phyloP scores from a whole-genome alignment of 257 asterid species.

The Thymus mandschuricus region DNA sequence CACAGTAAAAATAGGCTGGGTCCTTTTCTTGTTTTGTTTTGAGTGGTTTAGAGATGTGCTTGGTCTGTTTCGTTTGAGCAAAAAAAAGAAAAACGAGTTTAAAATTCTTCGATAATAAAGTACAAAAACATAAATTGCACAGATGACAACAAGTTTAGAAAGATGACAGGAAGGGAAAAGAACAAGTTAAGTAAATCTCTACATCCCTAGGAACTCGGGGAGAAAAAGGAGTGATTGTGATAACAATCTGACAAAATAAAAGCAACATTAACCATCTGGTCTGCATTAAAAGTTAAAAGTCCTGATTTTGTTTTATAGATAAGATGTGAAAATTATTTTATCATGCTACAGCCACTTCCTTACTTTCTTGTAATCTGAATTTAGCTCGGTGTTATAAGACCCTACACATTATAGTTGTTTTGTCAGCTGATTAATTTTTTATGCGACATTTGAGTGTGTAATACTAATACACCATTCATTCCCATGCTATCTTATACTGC shows the following conservation, averaged over 20 bases:
- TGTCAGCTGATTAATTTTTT: slow-evolving; percentile 13
- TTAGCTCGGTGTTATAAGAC: slow-evolving; percentile 7
- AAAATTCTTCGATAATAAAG: neutral
- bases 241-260: neutral
- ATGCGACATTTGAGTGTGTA: slow-evolving; percentile 21
- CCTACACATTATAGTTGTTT: slow-evolving; percentile 17
- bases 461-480: neutral
- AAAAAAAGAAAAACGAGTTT: neutral
- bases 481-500: slow-evolving; percentile 39
- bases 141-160: neutral
- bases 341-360: neutral
- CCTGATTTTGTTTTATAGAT: neutral
- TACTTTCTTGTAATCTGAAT: slow-evolving; percentile 4
- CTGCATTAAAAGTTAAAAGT: neutral
- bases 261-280: slow-evolving; percentile 13
- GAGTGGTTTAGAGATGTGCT: neutral
- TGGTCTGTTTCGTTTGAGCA: neutral
- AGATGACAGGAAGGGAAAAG: neutral
- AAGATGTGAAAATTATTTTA: neutral
- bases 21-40: neutral
- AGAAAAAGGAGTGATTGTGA: neutral
- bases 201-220: neutral
- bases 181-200: neutral
- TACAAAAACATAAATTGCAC: neutral
- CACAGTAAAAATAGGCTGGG: neutral